Evolutionary conservation across 2,329 filamentous ascomycete genomes (phyloP), one percentile per base, ranked within the genome.

Genomic region (Xylariaceae sp.): DNA sequence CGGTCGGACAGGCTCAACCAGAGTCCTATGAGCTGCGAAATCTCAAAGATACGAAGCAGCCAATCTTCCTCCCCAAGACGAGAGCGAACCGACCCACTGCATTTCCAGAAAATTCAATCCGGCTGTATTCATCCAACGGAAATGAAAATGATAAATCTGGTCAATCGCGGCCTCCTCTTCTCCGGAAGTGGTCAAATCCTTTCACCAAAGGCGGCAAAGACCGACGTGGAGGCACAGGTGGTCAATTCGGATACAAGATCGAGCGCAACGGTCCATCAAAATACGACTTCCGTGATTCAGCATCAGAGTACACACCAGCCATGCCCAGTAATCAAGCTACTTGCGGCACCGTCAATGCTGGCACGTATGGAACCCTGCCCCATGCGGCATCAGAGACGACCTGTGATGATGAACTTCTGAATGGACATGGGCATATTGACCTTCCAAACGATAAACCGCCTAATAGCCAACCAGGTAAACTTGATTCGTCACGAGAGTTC

Each of bases 261-360:
- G 57, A 60, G 7, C 32, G 57, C 4, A 61, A 59, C n/a, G 57
- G 53, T 6, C 61, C 59, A 9, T 62, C 65, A 1, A 65, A 63
- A 16, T 71, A 69, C 41, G 65, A 66, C 0, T 72, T 72, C 37
- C 65, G 69, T 1, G 69, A 72, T 43, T 71, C 69, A 9, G 21
- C 54, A 14, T 70, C 67, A 0, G 64, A 67, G 7, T 69, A 67
- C 23, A 48, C 57, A 18, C 48, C 43, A 32, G 54, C 60, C 4
- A 42, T 23, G 40, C 57, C 54, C 2, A 63, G 51, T n/a, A 57
- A 55, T 7, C 46, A 61, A 44, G 60, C 55, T 14, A 56, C 54
- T 12, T 54, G 44, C 9, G 61, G 57, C 21, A 59, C 54, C 14
- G 2, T 40, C 12, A 19, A 37, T 14, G 44, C 46, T 29, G 55